phyloP scores from a whole-genome alignment of 2,329 filamentous ascomycete species.

The Metarhizium rileyi region DNA sequence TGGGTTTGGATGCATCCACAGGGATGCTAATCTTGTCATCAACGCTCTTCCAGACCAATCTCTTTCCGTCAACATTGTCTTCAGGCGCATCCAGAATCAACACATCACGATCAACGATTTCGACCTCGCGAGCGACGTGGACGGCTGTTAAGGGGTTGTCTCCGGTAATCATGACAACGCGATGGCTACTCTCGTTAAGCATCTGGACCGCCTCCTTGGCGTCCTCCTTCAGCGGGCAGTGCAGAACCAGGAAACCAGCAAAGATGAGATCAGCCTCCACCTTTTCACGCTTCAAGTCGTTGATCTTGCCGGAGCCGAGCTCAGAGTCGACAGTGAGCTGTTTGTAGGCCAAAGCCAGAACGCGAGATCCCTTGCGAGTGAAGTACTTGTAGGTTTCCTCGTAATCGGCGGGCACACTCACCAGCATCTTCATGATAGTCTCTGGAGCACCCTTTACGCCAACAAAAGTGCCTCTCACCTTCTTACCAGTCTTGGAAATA shows the following conservation, averaged over 20 bases:
- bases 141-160: constrained; percentile 96
- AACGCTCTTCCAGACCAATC: constrained; percentile 87
- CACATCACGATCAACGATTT: constrained; percentile 93
- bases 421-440: constrained; percentile 89
- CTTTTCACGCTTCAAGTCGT: constrained; percentile 87
- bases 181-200: constrained; percentile 97
- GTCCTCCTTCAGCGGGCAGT: constrained; percentile 93
- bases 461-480: constrained; percentile 77
- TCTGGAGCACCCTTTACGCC: constrained; percentile 96
- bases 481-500: constrained; percentile 64
- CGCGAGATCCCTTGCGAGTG: constrained; percentile 87
- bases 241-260: constrained; percentile 89
- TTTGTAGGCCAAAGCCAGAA: constrained; percentile 89
- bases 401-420: constrained; percentile 73
- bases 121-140: constrained; percentile 88
- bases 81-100: constrained; percentile 93
- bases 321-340: constrained; percentile 75
- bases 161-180: constrained; percentile 98
- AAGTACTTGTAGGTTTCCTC: constrained; percentile 99
- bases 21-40: constrained; percentile 82
- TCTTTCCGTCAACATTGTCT: constrained; percentile 69
- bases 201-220: constrained; percentile 89
- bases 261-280: constrained; percentile 79
- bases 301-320: constrained; percentile 74
- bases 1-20: constrained; percentile 71